A percentile compares a stretch with the other conserved stretches of the same genome.
Evolutionary conservation across 306 rosid species (phyloP).

Genomic region (Ormosia emarginata): DNA sequence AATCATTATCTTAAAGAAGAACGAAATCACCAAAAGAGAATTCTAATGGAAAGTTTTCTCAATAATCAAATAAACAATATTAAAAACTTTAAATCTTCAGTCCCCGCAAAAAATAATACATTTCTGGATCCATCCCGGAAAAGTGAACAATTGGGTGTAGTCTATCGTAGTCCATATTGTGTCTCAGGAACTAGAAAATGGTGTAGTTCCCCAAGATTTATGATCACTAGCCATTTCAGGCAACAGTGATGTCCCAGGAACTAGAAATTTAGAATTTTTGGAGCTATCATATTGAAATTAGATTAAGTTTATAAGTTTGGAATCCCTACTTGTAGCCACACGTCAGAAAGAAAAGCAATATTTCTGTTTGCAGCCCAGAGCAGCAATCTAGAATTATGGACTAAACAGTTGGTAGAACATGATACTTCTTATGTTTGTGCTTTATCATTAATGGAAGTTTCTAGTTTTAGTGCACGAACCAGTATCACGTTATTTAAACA

Average conservation of each 20-base stretch:
- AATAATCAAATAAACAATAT: not conserved
- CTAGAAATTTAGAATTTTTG: not conserved
- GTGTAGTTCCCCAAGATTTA: not conserved
- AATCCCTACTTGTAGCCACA: not conserved
- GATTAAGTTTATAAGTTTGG: not conserved
- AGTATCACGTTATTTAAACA: not conserved
- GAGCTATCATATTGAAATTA: not conserved
- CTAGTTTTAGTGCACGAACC: not conserved
- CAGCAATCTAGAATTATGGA: not conserved
- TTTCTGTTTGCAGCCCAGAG: not conserved
- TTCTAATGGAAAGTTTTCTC: not conserved
- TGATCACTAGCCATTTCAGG: not conserved
- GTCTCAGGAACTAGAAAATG: not conserved
- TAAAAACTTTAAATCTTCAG: no score
- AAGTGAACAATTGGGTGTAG: not conserved
- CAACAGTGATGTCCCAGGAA: not conserved
- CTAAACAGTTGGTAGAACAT: not conserved
- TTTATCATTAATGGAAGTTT: not conserved
- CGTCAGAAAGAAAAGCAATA: not conserved
- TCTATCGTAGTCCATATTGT: not conserved
- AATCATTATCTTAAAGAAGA: not conserved
- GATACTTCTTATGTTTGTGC: not conserved
- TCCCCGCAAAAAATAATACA: not conserved
- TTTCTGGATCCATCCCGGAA: not conserved
- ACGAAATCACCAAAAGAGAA: not conserved